Base-by-base conservation (phyloP, 23 red algal species). In the Agarophyton chilense region DNA sequence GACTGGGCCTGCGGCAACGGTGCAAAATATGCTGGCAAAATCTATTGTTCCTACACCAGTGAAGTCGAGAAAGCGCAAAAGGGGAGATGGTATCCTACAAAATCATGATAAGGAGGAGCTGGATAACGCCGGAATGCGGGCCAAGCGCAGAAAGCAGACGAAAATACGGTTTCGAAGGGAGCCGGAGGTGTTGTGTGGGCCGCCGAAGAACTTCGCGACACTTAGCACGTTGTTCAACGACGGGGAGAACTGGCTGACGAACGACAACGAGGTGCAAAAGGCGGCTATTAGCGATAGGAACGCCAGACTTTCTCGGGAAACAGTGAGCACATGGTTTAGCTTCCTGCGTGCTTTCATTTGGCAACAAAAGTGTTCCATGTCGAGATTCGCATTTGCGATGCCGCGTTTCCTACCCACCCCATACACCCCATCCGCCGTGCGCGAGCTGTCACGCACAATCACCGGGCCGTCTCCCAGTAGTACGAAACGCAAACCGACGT, bases 1-100 rank as follows among this genome's bases (percentile, higher is more conserved):
- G 47, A 74, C 12, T 10, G 68, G 68, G n/a, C 68, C 68, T 0
- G 68, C 68, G 18, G 68, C 68, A 74, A 74, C 68, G 17, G 68
- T 74, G 18, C 68, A 74, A 6, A 11, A 33, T 4, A 47, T 74
- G 68, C 41, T 74, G 38, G 68, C 41, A 6, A 10, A 47, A 4
- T 38, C 68, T 10, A 25, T 33, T 18, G 0, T 18, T 6, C 40
- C 38, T 4, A 25, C 40, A 1, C 21, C 7, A 47, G 40, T 5
- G 4, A 49, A 49, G 25, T 47, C 40, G 38, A 74, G 24, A 25
- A 74, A 74, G 24, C 38, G 68, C 29, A 47, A 74, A 39, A 43
- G 68, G 43, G 68, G 68, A 14, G 68, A 74, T 4, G 21, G 68
- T 6, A 74, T 74, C 10, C 68, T 74, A 10, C 68, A 74, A 18